Percentiles rank a stretch among this genome's conserved stretches.
These are phyloP conservation scores for Lepidopterella palustris DNA, from an alignment of 495 filamentous ascomycete genomes.

Conservation along the genomic window DNA sequence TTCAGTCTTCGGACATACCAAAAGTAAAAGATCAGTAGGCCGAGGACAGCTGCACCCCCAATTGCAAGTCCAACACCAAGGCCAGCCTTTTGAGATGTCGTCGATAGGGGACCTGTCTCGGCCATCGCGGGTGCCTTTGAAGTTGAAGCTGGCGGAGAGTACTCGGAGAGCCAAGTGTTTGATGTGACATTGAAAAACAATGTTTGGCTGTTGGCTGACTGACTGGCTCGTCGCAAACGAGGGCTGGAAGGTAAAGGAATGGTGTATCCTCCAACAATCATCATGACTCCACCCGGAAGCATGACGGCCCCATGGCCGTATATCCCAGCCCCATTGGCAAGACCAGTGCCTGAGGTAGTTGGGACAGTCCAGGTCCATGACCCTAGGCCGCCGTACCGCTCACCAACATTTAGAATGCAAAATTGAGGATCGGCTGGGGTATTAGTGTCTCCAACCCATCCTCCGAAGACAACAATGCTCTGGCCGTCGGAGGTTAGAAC, in stretches of 20 bases:
- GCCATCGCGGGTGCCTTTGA: constrained; percentile 2
- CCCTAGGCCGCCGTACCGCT: constrained; percentile 56
- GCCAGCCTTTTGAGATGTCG: constrained; percentile 50
- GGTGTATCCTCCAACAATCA: constrained; percentile 74
- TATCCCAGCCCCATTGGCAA: constrained; percentile 52
- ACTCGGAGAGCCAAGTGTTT: constrained; percentile 60
- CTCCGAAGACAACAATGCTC: constrained; percentile 70
- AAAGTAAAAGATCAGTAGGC: constrained; percentile 47
- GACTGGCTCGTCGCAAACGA: constrained; percentile 30
- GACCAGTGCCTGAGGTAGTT: constrained; percentile 34
- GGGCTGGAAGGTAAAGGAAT: constrained; percentile 51
- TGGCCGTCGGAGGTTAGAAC: constrained; percentile 70
- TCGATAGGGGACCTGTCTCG: constrained; percentile 24
- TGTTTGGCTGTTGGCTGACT: constrained; percentile 40
- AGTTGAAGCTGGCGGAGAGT: constrained; percentile 49
- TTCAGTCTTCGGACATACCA: constrained; percentile 53
- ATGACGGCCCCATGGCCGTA: constrained; percentile 82
- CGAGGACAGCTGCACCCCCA: constrained; percentile 51
- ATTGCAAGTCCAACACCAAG: constrained; percentile 72
- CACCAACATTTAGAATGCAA: constrained; percentile 63
- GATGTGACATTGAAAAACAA: constrained; percentile 78
- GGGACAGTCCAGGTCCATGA: constrained; percentile 74
- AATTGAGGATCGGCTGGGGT: constrained; percentile 75
- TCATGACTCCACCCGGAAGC: constrained; percentile 82
- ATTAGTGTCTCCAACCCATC: constrained; percentile 78